A percentile compares a stretch with the other conserved stretches of the same genome.
phyloP scores from a whole-genome alignment of 345 rosid genomes.

The Salix caprea region DNA sequence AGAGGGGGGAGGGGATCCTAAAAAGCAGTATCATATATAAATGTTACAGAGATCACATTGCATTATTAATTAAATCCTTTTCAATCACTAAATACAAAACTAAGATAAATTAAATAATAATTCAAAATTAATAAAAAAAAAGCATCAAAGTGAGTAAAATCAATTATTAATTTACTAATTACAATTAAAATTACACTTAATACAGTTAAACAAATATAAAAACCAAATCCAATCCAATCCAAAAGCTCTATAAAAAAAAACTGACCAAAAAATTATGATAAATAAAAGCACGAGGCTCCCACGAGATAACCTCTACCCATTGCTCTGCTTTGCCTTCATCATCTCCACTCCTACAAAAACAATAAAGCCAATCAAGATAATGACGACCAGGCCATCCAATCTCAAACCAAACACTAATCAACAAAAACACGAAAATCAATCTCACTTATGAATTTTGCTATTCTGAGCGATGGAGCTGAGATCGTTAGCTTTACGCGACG shows the following conservation, averaged over 20 bases:
- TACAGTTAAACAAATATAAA: neutral
- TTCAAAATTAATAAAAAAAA: neutral
- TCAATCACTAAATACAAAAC: neutral
- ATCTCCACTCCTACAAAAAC: conserved; percentile 30
- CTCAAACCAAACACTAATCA: neutral
- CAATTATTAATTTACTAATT: no score
- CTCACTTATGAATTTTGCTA: conserved; percentile 32
- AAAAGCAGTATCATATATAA: neutral
- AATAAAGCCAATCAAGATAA: neutral
- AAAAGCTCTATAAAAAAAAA: neutral
- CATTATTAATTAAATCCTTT: no score
- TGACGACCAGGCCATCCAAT: conserved; percentile 8
- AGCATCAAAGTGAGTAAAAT: neutral
- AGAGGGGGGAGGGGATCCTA: no score
- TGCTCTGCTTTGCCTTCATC: conserved; percentile 53
- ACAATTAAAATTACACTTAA: neutral
- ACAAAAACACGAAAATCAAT: neutral
- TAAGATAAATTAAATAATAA: no score
- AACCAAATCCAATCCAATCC: neutral
- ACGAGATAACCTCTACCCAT: conserved; percentile 85
- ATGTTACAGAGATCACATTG: neutral
- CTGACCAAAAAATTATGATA: conserved; percentile 92
- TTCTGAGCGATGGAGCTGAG: conserved; percentile 62
- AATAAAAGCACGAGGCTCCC: conserved; percentile 88
- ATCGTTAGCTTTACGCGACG: conserved; percentile 57